phyloP scores from a whole-genome alignment of 371 early-diverging fungal genomes.

The Mucor irregularis region DNA sequence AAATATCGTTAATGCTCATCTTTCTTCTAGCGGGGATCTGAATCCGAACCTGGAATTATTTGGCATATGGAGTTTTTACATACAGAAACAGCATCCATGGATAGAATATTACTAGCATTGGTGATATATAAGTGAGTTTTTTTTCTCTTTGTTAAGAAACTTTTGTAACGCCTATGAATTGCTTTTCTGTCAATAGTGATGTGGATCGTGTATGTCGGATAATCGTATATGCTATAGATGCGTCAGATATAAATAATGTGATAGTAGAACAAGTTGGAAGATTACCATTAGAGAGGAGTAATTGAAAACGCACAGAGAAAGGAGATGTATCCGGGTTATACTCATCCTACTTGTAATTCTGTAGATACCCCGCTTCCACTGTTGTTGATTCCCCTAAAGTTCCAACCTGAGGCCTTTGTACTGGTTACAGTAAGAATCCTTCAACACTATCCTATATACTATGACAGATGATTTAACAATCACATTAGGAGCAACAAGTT shows the following conservation, averaged over 20 bases:
- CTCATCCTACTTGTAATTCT: too few relatives aligned
- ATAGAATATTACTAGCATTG: conserved; percentile 34
- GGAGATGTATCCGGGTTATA: too few relatives aligned
- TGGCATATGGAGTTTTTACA: conserved; percentile 54
- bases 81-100: conserved; percentile 20
- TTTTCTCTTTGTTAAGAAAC: too few relatives aligned
- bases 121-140: conserved; percentile 37
- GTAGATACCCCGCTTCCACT: conserved; percentile 41
- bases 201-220: conserved; percentile 35
- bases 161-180: too few relatives aligned
- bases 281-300: conserved; percentile 39
- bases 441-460: not conserved
- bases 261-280: conserved; percentile 35
- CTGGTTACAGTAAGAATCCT: conserved; percentile 32
- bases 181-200: conserved; percentile 23
- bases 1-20: not conserved
- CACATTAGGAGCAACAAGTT: conserved; percentile 19
- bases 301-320: too few relatives aligned
- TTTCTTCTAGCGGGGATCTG: conserved; percentile 28
- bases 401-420: conserved; percentile 34
- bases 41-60: conserved; percentile 42
- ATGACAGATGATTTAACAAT: not conserved
- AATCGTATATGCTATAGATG: conserved; percentile 35
- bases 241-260: conserved; percentile 23
- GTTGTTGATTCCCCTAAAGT: conserved; percentile 34